Evolutionary conservation across 306 rosid genomes (phyloP), one percentile per base, ranked within the genome.

Genomic region (Cucurbita maxima): DNA sequence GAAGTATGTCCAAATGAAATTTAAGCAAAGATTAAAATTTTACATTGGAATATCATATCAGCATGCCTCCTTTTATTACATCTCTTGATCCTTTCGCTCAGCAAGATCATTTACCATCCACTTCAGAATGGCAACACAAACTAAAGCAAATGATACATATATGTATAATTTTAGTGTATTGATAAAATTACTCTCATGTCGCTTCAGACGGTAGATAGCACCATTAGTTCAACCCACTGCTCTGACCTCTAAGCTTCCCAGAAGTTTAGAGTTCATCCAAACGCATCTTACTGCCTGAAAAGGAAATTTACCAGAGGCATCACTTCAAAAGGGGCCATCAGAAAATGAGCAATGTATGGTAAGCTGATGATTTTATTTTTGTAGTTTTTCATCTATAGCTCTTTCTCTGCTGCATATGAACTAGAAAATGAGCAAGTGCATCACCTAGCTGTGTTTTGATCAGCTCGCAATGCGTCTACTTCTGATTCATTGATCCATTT

Each of bases 401-500:
- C 40, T 16, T 37, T 63, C 22, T 9, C 52, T 40, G 37, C 53
- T 64, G 71, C 36, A 64, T 1, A 43, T 63, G 18, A 63, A 63
- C 71, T 40, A 38, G 25, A 38, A 62, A 58, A 62, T 60, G 67
- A 5, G 20, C 34, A 55, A 55, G 59, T 55, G 25, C 34, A 55
- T 18, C 9, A 20, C 30, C 30, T 53, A n/a, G 12, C 25, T 3
- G 50, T 44, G 63, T 58, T 58, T 43, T 7, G 52, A n/a, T 64
- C 36, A 64, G 53, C 7, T 43, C 10, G 6, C 15, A 43, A 3
- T 64, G 71, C 53, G n/a, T 64, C 52, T 64, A 52, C 53, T 40
- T 64, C 52, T 64, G 34, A 63, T 63, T 63, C 71, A 10, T 8
- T 41, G 51, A 38, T 81, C 96, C 93, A 87, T 78, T 87, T 80